Evolutionary conservation across 306 rosid genomes (phyloP), one percentile per base, ranked within the genome.

Genomic region (Gleditsia sinensis): DNA sequence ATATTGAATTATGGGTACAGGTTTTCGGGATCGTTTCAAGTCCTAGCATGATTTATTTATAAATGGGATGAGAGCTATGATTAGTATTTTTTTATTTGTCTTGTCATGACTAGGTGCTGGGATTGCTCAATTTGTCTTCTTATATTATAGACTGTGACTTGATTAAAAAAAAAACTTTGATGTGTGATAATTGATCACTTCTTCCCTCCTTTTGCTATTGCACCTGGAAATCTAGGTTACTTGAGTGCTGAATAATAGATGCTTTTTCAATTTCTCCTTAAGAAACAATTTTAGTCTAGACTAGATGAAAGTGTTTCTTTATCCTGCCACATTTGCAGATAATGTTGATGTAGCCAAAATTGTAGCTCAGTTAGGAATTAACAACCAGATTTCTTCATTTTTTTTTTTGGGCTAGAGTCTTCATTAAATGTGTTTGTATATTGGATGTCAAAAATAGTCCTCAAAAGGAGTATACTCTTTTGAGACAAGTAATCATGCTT

Each of bases 171-270:
- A 54, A 16, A 30, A 32, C 48, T 81, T 77, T 51, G 46, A 43
- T 59, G 42, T 67, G 71, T 60, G 51, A 34, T 10, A 16, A 71
- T 78, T 73, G 69, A 33, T 23, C 32, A 25, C 40, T 46, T n/a
- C 11, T 62, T 67, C 45, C 28, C 69, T 33, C 1, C 30, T 20
- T 17, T 32, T 49, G 27, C 63, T 48, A 1, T 9, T 49, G 27
- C 36, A 56, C 36, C 9, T 54, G 24, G 3, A 24, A 33, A 32
- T 46, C 0, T 34, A 13, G n/a, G 65, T 49, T 73, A 33, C 32
- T 55, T 34, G 40, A 48, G 57, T 45, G 30, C 28, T n/a, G 0
- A 28, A 30, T 17, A 5, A 16, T 67, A 30, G 20, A 11, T 39
- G 43, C 16, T n/a, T 16, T 16, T 5, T 27, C 2, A 5, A 25